phyloP scores from a whole-genome alignment of 345 rosid species.

The Moricandia moricandioides region DNA sequence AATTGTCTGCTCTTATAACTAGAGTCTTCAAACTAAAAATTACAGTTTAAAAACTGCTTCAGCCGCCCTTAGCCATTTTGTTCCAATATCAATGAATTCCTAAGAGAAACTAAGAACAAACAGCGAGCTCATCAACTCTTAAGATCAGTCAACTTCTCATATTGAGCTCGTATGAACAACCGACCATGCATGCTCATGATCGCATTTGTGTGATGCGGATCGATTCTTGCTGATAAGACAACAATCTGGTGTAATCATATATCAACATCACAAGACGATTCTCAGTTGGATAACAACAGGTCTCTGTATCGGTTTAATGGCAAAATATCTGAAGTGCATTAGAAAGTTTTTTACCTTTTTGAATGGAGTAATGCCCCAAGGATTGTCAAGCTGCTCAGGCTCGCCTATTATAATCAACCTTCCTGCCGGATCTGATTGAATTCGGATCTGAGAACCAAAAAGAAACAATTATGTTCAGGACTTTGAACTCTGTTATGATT shows the following conservation, averaged over 20 bases:
- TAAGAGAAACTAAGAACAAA: conserved; percentile 18
- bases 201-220: conserved; percentile 70
- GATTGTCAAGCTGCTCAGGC: conserved; percentile 78
- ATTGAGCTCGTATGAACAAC: conserved; percentile 60
- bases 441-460: conserved; percentile 55
- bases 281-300: background rate
- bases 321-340: background rate
- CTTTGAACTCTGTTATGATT: background rate
- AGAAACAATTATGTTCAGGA: background rate
- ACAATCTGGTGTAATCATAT: conserved; percentile 52
- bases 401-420: conserved; percentile 73
- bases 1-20: conserved; percentile 14
- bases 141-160: conserved; percentile 47
- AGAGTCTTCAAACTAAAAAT: background rate
- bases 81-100: conserved; percentile 10
- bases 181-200: conserved; percentile 80
- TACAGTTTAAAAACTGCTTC: conserved; percentile 17
- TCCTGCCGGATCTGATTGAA: conserved; percentile 88
- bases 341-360: conserved; percentile 66
- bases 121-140: conserved; percentile 20
- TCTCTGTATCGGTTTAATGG: background rate
- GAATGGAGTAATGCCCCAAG: conserved; percentile 91
- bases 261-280: background rate
- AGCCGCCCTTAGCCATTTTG: conserved; percentile 21
- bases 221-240: conserved; percentile 65